Percentiles rank a stretch among this genome's conserved stretches.
phyloP scores from a whole-genome alignment of 73 alveolate species.

The Tetrahymena thermophila region DNA sequence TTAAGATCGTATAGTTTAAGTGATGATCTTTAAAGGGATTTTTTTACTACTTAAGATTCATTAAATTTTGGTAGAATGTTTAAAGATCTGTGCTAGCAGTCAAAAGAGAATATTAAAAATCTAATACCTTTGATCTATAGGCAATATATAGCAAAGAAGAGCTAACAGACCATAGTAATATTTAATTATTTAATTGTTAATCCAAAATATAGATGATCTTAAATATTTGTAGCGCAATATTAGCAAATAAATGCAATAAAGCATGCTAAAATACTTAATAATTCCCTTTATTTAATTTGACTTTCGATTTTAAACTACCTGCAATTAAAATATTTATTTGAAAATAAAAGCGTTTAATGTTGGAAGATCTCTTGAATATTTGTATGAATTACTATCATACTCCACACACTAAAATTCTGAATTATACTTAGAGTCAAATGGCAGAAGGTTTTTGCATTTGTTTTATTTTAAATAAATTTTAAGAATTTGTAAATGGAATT shows the following conservation, averaged over 20 bases:
- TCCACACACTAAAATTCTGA: background rate
- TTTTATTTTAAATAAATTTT: background rate
- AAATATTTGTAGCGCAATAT: background rate
- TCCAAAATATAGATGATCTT: background rate
- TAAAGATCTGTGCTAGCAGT: background rate
- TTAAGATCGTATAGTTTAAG: background rate
- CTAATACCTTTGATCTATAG: background rate
- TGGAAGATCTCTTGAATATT: background rate
- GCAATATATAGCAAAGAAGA: background rate
- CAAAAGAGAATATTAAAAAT: background rate
- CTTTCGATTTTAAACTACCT: background rate
- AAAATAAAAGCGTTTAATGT: background rate
- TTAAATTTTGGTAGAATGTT: background rate
- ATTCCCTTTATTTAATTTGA: no score
- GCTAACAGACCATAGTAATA: background rate
- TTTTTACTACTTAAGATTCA: background rate
- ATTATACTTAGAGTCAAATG: background rate
- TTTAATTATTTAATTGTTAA: background rate
- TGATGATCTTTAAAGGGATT: background rate
- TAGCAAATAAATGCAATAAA: background rate
- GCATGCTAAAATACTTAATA: no score
- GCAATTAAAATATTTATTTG: background rate
- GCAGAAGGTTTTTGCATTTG: background rate
- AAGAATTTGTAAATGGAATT: background rate
- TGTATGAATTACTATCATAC: background rate